These are phyloP conservation scores for Sporothrix humicola DNA, from an alignment of 2,329 filamentous ascomycete genomes.

Conservation along the genomic window DNA sequence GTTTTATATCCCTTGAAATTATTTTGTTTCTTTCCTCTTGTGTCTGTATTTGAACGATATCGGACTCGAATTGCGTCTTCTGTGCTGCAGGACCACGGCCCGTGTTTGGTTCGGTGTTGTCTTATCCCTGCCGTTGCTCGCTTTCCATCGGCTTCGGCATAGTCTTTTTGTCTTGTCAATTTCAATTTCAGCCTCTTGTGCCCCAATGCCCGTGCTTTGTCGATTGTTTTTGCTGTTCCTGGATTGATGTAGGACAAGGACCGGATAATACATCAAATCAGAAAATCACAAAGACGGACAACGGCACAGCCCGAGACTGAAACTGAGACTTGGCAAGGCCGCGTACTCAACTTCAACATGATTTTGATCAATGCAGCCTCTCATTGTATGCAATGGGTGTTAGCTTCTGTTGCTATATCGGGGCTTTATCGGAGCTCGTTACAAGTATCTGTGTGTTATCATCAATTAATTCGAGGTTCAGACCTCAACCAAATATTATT, in stretches of 20 bases:
- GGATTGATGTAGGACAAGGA: background rate
- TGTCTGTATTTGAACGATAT: background rate
- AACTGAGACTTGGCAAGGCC: too few relatives aligned
- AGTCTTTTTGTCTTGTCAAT: background rate
- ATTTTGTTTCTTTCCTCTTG: background rate
- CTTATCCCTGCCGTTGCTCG: conserved; percentile 5
- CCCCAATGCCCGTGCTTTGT: too few relatives aligned
- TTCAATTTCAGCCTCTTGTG: too few relatives aligned
- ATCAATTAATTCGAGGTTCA: too few relatives aligned
- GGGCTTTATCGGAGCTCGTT: too few relatives aligned
- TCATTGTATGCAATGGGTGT: too few relatives aligned
- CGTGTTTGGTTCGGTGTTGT: background rate
- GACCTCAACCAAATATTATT: too few relatives aligned
- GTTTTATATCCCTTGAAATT: background rate
- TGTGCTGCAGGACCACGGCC: conserved; percentile 10
- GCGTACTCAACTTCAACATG: too few relatives aligned
- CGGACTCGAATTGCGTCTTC: background rate
- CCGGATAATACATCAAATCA: background rate
- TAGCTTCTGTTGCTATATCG: too few relatives aligned
- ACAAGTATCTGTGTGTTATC: too few relatives aligned
- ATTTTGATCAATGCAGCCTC: too few relatives aligned
- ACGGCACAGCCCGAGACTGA: too few relatives aligned
- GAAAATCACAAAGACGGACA: background rate
- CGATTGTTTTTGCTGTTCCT: background rate
- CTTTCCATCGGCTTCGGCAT: conserved; percentile 16